A percentile compares a stretch with the other conserved stretches of the same genome.
phyloP scores from a whole-genome alignment of 2,329 filamentous ascomycete genomes.

The Sclerotinia glacialis region DNA sequence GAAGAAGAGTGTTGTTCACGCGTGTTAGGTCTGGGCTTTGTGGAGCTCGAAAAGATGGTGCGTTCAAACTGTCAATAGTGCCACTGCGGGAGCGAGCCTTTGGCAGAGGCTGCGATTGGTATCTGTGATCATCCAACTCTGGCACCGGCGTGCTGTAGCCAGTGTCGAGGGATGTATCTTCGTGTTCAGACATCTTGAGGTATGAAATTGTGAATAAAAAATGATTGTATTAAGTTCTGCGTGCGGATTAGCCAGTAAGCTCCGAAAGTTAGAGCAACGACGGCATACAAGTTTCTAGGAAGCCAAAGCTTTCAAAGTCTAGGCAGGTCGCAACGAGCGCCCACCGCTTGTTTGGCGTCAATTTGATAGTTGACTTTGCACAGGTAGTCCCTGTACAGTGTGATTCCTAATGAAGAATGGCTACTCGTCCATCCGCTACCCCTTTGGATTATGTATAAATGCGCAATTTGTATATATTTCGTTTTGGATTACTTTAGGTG shows the following conservation, averaged over 20 bases:
- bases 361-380: conserved; percentile 46
- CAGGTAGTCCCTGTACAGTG: conserved; percentile 40
- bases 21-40: conserved; percentile 43
- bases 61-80: conserved; percentile 70
- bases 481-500: conserved; percentile 30
- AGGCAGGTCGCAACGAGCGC: conserved; percentile 54
- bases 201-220: conserved; percentile 36
- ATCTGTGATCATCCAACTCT: conserved; percentile 84
- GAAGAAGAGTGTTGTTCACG: conserved; percentile 41
- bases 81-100: conserved; percentile 62
- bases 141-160: conserved; percentile 72
- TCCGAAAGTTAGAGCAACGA: not conserved
- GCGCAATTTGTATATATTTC: conserved; percentile 24
- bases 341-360: conserved; percentile 50
- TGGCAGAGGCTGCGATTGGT: conserved; percentile 60
- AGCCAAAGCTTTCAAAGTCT: conserved; percentile 29
- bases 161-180: conserved; percentile 57
- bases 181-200: conserved; percentile 65
- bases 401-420: conserved; percentile 21
- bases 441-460: conserved; percentile 19
- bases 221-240: conserved; percentile 25
- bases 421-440: conserved; percentile 30
- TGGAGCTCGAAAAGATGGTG: conserved; percentile 41
- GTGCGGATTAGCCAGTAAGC: conserved; percentile 5
- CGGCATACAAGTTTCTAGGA: conserved; percentile 16